Evolutionary conservation across 1,139 yeast species (phyloP), one percentile per base, ranked within the genome.

Genomic region (Debaryomyces fabryi): DNA sequence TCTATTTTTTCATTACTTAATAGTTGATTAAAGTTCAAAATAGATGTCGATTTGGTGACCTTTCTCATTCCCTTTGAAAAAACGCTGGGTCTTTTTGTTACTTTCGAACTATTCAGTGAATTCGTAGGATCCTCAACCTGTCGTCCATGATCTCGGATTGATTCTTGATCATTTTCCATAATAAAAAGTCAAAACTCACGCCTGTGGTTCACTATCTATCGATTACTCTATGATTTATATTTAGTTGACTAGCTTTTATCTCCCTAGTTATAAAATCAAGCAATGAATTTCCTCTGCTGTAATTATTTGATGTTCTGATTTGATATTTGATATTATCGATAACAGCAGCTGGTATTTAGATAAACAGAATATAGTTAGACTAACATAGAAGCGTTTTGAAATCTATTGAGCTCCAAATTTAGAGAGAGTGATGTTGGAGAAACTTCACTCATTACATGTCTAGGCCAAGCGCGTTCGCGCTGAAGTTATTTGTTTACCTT

Each of bases 51-150:
- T 42, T 57, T 57, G 21, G 60, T 51, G 10, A 65, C 51, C 44
- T 60, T 61, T 46, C 58, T 63, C 49, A 65, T 55, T 4, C 67
- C 57, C 38, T 60, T 60, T 6, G 58, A 15, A 35, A 63, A 56
- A 33, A 59, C 58, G 44, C 52, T 55, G 10, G 58, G 58, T 27
- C 54, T 49, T 41, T 55, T 58, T 4, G 46, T 54, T 45, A 36
- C 24, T 21, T 30, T 30, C 10, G 30, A n/a, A 15, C 44, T 44
- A 25, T 39, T 30, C 35, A 27, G 21, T 6, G 41, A 3, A 29
- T 10, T 34, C 12, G 5, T 27, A 21, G n/a, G 23, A n/a, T 12
- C 29, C 38, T 29, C 46, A 12, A 23, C 7, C 34, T 23, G n/a
- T 18, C 10, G 12, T 24, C 34, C 24, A 0, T 15, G 23, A 8